Conservation (phyloP, 1,284 basidiomycete species). For the Filobasidium uniguttulatum region DNA sequence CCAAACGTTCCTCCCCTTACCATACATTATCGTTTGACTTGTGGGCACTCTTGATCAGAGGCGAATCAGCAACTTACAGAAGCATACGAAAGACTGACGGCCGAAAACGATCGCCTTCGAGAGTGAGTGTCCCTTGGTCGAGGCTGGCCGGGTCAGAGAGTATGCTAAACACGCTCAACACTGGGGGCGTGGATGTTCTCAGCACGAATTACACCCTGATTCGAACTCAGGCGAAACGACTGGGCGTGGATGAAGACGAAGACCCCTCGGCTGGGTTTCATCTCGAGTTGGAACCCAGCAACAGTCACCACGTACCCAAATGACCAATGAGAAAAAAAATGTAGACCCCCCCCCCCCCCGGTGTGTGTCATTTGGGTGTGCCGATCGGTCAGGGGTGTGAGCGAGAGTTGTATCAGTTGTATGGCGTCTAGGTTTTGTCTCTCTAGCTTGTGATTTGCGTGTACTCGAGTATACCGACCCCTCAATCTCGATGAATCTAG, state of each 20-base stretch:
- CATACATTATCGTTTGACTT: not conserved
- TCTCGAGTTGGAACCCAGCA: not conserved
- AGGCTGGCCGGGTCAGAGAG: too few relatives aligned
- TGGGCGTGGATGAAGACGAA: not conserved
- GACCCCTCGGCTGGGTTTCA: not conserved
- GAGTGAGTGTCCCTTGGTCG: conserved; percentile 20
- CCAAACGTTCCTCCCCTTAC: not conserved
- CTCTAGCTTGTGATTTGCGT: too few relatives aligned
- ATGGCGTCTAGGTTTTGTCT: too few relatives aligned
- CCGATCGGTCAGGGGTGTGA: too few relatives aligned
- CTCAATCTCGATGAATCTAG: too few relatives aligned
- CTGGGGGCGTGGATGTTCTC: not conserved
- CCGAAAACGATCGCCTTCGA: conserved; percentile 17
- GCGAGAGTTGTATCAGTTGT: too few relatives aligned
- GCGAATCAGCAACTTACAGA: conserved; percentile 19
- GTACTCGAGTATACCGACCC: too few relatives aligned
- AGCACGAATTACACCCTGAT: conserved; percentile 16
- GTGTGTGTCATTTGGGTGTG: too few relatives aligned
- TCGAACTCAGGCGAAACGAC: conserved; percentile 6
- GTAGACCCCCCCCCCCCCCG: too few relatives aligned
- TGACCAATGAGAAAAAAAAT: too few relatives aligned
- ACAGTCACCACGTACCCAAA: too few relatives aligned
- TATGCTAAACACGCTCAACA: not conserved
- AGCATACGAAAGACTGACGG: conserved; percentile 14
- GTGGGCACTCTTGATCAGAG: conserved; percentile 15